Base-by-base conservation (phyloP, 805 yeast species). In the Limtongia smithiae region DNA sequence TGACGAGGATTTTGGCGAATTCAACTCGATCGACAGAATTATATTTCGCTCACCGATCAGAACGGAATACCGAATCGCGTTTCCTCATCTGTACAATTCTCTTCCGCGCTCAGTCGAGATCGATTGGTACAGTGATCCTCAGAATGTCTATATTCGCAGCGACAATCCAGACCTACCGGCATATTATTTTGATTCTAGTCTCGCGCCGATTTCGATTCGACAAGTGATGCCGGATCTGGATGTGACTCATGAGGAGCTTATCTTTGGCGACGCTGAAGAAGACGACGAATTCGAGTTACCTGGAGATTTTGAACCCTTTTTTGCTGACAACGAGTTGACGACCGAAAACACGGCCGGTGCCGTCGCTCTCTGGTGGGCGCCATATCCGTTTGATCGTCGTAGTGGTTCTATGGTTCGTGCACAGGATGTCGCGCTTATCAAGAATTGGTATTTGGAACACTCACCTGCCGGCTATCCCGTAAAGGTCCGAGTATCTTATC, bases 11-110 rank as follows among this genome's bases (percentile, higher is more conserved):
- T 85, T 77, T 66, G 87, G 85, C 46, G 97, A 91, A 65, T 90
- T 93, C 69, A 90, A 90, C 61, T 79, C 95, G 7, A 76, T 91
- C 34, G 96, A 90, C 62, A 72, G 96, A 63, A 80, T 89, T 21
- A 88, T 93, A 20, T 83, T 86, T 68, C 75, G 99, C 52, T 71
- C 71, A 14, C 86, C 87, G 0, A 70, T 88, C 32, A 74, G 85
- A 60, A 83, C 94, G 1, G 98, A 91, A 65, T 86, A 87, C 64
- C 77, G 79, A 53, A 83, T 93, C 15, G 95, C 96, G 1, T 89
- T 77, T 57, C 97, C 98, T 0, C 84, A 78, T 60, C 66, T 93
- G 42, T 90, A 85, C 67, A 91, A 90, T 60, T 81, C 93, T 1
- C 70, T 80, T 35, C 90, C 89, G 2, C 74, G 82, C 50, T 74